Conservation (phyloP, 2,329 filamentous ascomycete species). For the Grosmannia serpens region DNA sequence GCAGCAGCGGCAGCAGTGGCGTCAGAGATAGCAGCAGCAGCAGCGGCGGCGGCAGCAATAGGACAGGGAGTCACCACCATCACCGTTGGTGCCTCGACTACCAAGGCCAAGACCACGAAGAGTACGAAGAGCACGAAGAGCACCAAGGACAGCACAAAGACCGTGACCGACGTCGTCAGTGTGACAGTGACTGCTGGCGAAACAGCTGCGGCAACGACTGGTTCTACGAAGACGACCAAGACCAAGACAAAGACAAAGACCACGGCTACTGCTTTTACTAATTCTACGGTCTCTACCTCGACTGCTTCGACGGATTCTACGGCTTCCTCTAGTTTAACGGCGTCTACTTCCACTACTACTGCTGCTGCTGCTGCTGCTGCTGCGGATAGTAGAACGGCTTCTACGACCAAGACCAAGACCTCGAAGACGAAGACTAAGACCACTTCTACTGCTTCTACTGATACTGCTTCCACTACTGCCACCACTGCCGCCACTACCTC, state of each 20-base stretch:
- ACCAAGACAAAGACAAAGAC: not conserved
- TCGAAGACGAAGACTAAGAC: too few species aligned
- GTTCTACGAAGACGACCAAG: not conserved
- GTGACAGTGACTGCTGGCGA: not conserved
- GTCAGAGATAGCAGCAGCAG: not conserved
- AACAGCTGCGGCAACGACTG: not conserved
- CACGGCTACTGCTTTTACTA: not conserved
- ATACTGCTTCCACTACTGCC: not conserved
- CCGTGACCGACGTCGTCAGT: conserved; percentile 3
- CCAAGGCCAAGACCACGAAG: not conserved
- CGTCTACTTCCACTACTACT: too few species aligned
- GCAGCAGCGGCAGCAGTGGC: not conserved
- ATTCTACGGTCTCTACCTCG: too few species aligned
- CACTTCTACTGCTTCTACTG: not conserved
- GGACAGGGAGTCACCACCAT: not conserved
- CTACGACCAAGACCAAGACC: too few species aligned
- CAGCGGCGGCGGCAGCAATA: not conserved
- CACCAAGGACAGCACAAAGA: not conserved
- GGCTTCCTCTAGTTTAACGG: too few species aligned
- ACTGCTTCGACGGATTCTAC: too few species aligned
- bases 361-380: too few species aligned
- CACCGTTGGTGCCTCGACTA: not conserved
- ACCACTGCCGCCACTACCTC: not conserved
- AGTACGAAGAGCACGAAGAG: not conserved
- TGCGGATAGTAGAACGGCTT: not conserved